A percentile compares a stretch with the other conserved stretches of the same genome.
Evolutionary conservation across 805 yeast genomes (phyloP).

Genomic region (Wickerhamiella occidentalis): DNA sequence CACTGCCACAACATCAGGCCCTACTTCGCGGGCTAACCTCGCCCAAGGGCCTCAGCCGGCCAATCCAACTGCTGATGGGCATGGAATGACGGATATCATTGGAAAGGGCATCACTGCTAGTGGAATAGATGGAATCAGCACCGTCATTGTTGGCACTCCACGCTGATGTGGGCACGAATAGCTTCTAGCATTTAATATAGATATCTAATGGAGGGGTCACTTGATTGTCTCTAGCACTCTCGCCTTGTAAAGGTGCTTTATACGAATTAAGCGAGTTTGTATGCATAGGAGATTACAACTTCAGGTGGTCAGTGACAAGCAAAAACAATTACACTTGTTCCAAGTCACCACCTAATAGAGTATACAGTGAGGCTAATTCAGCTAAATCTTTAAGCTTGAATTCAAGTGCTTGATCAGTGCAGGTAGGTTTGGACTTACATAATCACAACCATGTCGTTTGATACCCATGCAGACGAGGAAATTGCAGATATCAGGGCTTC

Average conservation of each 20-base stretch:
- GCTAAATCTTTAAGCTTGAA: no score
- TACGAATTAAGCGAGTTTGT: neutral
- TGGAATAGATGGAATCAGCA: neutral
- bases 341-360: no score
- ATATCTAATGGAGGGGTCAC: no score
- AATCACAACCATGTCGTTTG: neutral
- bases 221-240: no score
- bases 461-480: neutral
- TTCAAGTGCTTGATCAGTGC: no score
- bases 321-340: no score
- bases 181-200: no score
- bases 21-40: neutral
- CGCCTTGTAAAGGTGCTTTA: no score
- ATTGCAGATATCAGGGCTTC: neutral
- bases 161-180: no score
- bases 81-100: conserved; percentile 9
- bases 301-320: no score
- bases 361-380: no score
- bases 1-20: conserved; percentile 9
- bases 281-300: neutral
- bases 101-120: neutral
- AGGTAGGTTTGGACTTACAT: no score
- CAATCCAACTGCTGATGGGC: neutral
- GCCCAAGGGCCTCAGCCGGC: neutral
- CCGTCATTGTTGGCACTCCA: conserved; percentile 5